Evolutionary conservation across 2,329 filamentous ascomycete species (phyloP), one percentile per base, ranked within the genome.

Genomic region (Colletotrichum neosansevieriae): DNA sequence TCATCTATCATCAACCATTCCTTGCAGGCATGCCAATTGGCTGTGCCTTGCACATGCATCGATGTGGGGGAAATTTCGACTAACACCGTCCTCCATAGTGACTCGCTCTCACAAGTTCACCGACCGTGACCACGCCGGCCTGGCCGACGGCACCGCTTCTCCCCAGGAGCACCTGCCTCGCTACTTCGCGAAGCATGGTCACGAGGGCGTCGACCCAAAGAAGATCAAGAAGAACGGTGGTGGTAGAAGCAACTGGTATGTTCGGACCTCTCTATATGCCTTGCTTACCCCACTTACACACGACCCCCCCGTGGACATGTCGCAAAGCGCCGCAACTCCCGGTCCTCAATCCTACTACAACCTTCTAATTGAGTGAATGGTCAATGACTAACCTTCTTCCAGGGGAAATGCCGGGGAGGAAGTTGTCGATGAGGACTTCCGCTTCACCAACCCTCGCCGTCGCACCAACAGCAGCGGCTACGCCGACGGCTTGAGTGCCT

Each of bases 181-280:
- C 77, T 98, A 92, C 88, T 98, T 98, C 80, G 94, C 89, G 81
- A 98, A 98, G 84, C 83, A 89, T 69, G 95, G 95, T 73, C 91
- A 92, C 77, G 85, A 89, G 75, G 94, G 94, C 77, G 85, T 86
- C 74, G 93, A 97, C 77, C 95, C 96, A 70, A 94, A 93, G 81
- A 96, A 97, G 86, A 91, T 92, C 78, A 99, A 99, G 90, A 99
- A 99, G 86, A 93, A 97, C 76, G 95, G 95, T 71, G 92, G 88
- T 73, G 95, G 95, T 74, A 94, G 93, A 81, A 94, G 92, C 78
- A 98, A 98, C 82, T 99, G 95, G 95, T 97, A 88, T 81, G 91
- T 76, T 67, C 60, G 64, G 51, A 50, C 59, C 63, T 49, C 47
- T 58, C 36, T 49, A 7, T 9, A n/a, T 59, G 32, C 57, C n/a